These are phyloP conservation scores for Neodidymelliopsis sp. DNA, from an alignment of 2,329 filamentous ascomycete genomes.

Conservation along the genomic window DNA sequence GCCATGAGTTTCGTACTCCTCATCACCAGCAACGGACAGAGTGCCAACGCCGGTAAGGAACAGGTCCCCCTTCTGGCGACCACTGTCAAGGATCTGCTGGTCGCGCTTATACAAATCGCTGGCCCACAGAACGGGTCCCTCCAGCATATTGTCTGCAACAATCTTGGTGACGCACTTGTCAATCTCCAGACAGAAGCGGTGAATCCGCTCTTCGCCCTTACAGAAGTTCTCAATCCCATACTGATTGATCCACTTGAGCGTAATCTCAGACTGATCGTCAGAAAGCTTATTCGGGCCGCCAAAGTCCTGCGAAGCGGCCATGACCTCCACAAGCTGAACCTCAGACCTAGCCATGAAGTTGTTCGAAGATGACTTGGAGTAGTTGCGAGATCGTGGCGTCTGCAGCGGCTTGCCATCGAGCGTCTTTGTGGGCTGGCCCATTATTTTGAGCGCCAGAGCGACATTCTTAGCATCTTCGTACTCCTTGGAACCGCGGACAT, in stretches of 20 bases:
- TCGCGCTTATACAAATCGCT: slow-evolving; percentile 88
- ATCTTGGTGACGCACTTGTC: slow-evolving; percentile 85
- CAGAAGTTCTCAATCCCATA: slow-evolving; percentile 92
- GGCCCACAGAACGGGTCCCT: slow-evolving; percentile 89
- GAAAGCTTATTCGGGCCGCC: slow-evolving; percentile 94
- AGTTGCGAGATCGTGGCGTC: slow-evolving; percentile 52
- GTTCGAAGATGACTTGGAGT: slow-evolving; percentile 54
- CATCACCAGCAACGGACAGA: slow-evolving; percentile 58
- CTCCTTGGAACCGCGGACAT: slow-evolving; percentile 86
- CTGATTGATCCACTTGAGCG: slow-evolving; percentile 80
- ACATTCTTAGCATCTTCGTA: slow-evolving; percentile 90
- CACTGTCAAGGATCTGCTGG: slow-evolving; percentile 65
- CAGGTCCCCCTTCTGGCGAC: slow-evolving; percentile 58
- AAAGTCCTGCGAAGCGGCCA: slow-evolving; percentile 82
- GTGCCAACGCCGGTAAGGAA: slow-evolving; percentile 57
- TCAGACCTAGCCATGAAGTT: slow-evolving; percentile 80
- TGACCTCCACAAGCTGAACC: slow-evolving; percentile 83
- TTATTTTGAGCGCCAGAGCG: slow-evolving; percentile 85
- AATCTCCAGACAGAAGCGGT: slow-evolving; percentile 90
- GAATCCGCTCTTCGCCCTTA: slow-evolving; percentile 91
- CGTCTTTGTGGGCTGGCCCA: slow-evolving; percentile 68
- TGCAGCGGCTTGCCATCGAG: slow-evolving; percentile 51
- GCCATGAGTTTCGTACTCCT: slow-evolving; percentile 53
- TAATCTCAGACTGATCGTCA: slow-evolving; percentile 92
- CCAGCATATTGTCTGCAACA: slow-evolving; percentile 81